Percentiles rank a stretch among this genome's conserved stretches.
Evolutionary conservation across 2,329 filamentous ascomycete species (phyloP).

Genomic region (Ophiobolus disseminans): DNA sequence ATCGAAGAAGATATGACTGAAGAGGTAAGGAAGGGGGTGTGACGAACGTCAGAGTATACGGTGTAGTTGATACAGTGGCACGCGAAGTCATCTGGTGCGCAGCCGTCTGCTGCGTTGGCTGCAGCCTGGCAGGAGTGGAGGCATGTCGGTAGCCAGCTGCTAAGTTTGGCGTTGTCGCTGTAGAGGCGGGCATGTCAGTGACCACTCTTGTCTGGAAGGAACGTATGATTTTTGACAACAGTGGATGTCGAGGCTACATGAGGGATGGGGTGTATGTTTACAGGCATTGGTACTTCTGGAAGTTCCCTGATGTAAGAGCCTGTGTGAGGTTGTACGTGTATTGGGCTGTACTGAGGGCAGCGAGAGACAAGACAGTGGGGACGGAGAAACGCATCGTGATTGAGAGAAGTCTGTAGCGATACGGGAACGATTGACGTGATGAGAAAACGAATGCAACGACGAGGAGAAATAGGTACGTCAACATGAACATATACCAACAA

Average conservation of each 20-base stretch:
- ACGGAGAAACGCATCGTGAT: not conserved
- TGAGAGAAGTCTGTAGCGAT: not conserved
- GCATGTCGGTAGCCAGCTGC: conserved; percentile 16
- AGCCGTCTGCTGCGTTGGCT: conserved; percentile 28
- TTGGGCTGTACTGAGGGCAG: conserved; percentile 9
- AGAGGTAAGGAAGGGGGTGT: not conserved
- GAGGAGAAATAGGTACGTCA: too few relatives aligned
- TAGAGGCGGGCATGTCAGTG: not conserved
- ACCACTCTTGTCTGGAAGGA: not conserved
- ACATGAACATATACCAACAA: too few relatives aligned
- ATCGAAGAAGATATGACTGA: not conserved
- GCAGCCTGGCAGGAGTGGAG: conserved; percentile 23
- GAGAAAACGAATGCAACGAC: too few relatives aligned
- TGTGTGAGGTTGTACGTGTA: conserved; percentile 32
- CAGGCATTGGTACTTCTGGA: conserved; percentile 35
- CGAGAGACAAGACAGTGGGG: not conserved
- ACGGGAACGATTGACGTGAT: too few relatives aligned
- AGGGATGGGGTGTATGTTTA: conserved; percentile 1
- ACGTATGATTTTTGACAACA: too few relatives aligned
- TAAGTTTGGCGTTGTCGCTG: conserved; percentile 24
- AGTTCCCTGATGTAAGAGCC: conserved; percentile 22
- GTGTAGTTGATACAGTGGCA: conserved; percentile 33
- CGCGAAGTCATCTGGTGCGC: conserved; percentile 29
- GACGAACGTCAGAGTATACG: conserved; percentile 25
- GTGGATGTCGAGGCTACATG: too few relatives aligned